Evolutionary conservation across 805 yeast genomes (phyloP).

Genomic region (Starmerella stellata): DNA sequence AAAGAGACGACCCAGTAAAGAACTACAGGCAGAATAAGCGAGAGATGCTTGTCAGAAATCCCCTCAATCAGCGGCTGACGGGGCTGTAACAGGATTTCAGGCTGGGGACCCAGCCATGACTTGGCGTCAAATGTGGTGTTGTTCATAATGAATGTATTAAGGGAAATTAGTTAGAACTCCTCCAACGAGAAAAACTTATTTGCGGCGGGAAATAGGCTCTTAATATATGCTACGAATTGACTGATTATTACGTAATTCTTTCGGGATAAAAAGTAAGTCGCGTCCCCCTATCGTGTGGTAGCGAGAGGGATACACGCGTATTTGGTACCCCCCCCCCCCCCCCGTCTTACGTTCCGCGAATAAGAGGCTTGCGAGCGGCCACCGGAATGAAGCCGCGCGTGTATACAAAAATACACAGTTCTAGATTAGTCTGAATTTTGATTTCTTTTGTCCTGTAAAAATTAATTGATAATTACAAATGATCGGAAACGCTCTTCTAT

Average conservation of each 20-base stretch:
- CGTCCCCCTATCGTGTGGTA: not conserved
- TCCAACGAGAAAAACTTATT: too few species aligned
- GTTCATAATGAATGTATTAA: not conserved
- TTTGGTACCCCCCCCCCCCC: not conserved
- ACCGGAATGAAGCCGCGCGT: too few species aligned
- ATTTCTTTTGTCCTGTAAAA: too few species aligned
- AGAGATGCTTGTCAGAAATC: constrained; percentile 52
- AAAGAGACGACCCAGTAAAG: constrained; percentile 71
- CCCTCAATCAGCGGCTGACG: constrained; percentile 33
- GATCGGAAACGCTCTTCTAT: too few species aligned
- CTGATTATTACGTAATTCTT: not conserved
- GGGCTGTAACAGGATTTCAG: constrained; percentile 3
- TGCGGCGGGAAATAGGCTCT: too few species aligned
- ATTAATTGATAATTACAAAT: too few species aligned
- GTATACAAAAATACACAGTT: too few species aligned
- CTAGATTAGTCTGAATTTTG: too few species aligned
- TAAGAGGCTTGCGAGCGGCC: not conserved
- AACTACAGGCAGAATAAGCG: constrained; percentile 56
- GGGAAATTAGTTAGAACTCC: not conserved
- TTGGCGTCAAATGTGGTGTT: not conserved
- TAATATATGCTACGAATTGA: not conserved
- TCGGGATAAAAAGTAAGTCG: too few species aligned
- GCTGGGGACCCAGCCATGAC: constrained; percentile 11
- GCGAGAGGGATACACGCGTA: not conserved
- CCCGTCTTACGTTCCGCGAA: not conserved